Conservation (phyloP, 768 basidiomycete species). For the Kwoniella pini region DNA sequence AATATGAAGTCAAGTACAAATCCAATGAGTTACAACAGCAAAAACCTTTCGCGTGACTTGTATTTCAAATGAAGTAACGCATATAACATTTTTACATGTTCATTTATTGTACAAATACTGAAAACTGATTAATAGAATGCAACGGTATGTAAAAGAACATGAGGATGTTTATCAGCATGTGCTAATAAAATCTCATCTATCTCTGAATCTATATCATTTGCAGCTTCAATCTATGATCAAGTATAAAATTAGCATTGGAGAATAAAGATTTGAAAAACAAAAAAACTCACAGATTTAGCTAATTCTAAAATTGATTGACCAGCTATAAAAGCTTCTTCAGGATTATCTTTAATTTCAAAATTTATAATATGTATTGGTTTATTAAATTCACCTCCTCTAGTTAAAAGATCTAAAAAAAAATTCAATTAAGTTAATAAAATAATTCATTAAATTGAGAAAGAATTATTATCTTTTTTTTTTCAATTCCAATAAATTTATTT, state of each 20-base stretch:
- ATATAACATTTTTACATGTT: no score
- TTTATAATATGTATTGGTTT: conserved; percentile 95
- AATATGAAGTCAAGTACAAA: no score
- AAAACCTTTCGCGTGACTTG: no score
- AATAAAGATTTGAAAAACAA: neutral
- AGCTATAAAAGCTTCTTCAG: conserved; percentile 95
- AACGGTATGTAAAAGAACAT: conserved; percentile 84
- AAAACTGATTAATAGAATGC: conserved; percentile 70
- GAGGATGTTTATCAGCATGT: conserved; percentile 89
- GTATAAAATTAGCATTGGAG: neutral
- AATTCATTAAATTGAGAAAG: no score
- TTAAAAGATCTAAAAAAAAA: conserved; percentile 68
- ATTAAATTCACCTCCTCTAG: conserved; percentile 86
- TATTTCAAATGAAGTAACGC: no score
- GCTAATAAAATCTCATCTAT: conserved; percentile 80
- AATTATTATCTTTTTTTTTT: no score
- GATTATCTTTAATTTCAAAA: conserved; percentile 98
- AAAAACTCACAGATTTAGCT: conserved; percentile 74
- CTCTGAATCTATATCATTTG: conserved; percentile 84
- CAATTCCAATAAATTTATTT: no score
- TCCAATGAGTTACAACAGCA: no score
- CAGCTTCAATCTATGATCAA: conserved; percentile 71
- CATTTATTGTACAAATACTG: no score
- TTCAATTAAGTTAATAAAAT: no score
- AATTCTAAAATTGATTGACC: conserved; percentile 93